Conservation (phyloP, 2,329 filamentous ascomycete species). For the Pseudopyricularia javanii region DNA sequence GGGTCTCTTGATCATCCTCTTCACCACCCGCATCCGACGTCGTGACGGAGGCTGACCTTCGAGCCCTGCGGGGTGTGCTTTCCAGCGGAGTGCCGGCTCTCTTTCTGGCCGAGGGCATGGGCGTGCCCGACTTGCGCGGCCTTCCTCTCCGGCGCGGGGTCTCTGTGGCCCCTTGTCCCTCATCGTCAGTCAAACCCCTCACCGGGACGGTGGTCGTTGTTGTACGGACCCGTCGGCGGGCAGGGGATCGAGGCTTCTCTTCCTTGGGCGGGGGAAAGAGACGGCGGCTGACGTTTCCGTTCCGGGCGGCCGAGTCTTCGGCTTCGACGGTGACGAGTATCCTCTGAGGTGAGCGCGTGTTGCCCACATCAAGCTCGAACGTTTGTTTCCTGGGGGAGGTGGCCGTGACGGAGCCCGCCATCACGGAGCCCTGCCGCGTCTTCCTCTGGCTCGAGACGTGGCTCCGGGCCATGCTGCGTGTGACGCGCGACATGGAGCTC, state of each 20-base stretch:
- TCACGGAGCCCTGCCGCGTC: conserved; percentile 16
- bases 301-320: conserved; percentile 16
- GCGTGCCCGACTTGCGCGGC: conserved; percentile 39
- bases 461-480: conserved; percentile 31
- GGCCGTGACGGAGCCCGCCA: conserved; percentile 7
- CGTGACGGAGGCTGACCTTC: conserved; percentile 13
- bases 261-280: conserved; percentile 19
- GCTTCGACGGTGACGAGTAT: conserved; percentile 45
- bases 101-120: conserved; percentile 28
- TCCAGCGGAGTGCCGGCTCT: conserved; percentile 31
- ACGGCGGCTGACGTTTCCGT: conserved; percentile 15
- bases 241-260: conserved; percentile 25
- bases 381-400: conserved; percentile 42
- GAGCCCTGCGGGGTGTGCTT: conserved; percentile 19
- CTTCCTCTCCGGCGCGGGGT: conserved; percentile 32
- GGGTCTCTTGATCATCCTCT: conserved; percentile 15
- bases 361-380: conserved; percentile 43
- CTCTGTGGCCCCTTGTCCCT: conserved; percentile 12
- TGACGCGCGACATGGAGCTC: conserved; percentile 20
- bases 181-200: conserved; percentile 28
- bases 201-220: conserved; percentile 41
- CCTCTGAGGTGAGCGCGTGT: conserved; percentile 34
- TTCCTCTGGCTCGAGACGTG: conserved; percentile 25
- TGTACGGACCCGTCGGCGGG: conserved; percentile 22
- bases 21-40: conserved; percentile 13